Percentiles rank a stretch among this genome's conserved stretches.
These are phyloP conservation scores for Pycnococcus provasolii DNA, from an alignment of 139 green algal genomes.

Conservation along the genomic window DNA sequence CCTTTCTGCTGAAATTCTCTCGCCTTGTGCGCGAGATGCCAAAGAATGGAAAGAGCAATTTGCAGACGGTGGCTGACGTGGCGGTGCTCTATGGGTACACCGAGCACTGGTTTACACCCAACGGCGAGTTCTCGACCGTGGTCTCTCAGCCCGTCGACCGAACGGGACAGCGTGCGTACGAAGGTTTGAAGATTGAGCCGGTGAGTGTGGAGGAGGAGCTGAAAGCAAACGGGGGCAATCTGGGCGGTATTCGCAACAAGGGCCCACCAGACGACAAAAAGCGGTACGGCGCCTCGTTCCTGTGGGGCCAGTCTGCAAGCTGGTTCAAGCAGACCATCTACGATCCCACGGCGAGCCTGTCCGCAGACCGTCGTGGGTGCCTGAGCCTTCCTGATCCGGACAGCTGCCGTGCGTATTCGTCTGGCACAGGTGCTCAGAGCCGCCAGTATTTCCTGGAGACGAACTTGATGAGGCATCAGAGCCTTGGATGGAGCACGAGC, in stretches of 20 bases:
- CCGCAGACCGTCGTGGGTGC: slow-evolving; percentile 63
- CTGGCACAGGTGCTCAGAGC: slow-evolving; percentile 18
- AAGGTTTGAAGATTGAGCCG: not conserved
- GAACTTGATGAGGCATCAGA: slow-evolving; percentile 39
- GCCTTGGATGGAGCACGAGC: slow-evolving; percentile 57
- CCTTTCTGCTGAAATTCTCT: too few species aligned
- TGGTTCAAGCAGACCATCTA: slow-evolving; percentile 90
- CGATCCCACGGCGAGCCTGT: slow-evolving; percentile 66
- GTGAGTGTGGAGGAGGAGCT: slow-evolving; percentile 2
- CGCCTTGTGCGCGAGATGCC: too few species aligned
- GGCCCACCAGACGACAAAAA: slow-evolving; percentile 39
- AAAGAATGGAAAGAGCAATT: too few species aligned
- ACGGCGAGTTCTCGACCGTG: not conserved
- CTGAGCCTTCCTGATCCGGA: slow-evolving; percentile 76
- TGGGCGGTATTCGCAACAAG: not conserved
- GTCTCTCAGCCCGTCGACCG: too few species aligned
- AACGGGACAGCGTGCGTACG: too few species aligned
- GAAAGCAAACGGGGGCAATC: not conserved
- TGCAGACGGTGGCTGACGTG: not conserved
- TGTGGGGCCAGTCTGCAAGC: slow-evolving; percentile 69
- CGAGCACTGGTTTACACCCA: slow-evolving; percentile 50
- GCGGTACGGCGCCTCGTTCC: slow-evolving; percentile 62
- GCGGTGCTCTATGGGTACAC: slow-evolving; percentile 11
- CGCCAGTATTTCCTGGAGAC: slow-evolving; percentile 48
- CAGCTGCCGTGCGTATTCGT: slow-evolving; percentile 17